Percentiles rank a stretch among this genome's conserved stretches.
Evolutionary conservation across 2,329 filamentous ascomycete genomes (phyloP).

Genomic region (Bipolaris bicolor): DNA sequence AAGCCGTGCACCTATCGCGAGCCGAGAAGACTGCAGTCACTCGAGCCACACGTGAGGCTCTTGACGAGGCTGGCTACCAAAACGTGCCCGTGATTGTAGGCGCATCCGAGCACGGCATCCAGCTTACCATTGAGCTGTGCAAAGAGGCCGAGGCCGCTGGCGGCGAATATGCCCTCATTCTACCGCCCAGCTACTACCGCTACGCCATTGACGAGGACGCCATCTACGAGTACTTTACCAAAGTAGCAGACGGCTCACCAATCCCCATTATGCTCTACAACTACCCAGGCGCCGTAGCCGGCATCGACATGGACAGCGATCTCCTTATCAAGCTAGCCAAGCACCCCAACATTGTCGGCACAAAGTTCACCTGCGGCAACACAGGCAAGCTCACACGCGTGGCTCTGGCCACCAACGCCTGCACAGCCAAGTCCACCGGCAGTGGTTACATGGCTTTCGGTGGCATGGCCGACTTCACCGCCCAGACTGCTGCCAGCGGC

Average conservation of each 20-base stretch:
- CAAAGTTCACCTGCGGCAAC: constrained; percentile 91
- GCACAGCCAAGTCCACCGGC: constrained; percentile 62
- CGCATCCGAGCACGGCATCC: constrained; percentile 80
- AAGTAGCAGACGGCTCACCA: constrained; percentile 76
- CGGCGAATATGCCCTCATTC: constrained; percentile 78
- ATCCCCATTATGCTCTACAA: constrained; percentile 88
- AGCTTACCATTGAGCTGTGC: constrained; percentile 77
- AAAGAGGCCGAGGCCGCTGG: constrained; percentile 70
- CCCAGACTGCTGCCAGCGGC: constrained; percentile 79
- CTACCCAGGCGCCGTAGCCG: constrained; percentile 85
- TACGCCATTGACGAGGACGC: constrained; percentile 75
- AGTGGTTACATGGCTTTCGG: constrained; percentile 80
- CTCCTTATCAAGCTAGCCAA: constrained; percentile 78
- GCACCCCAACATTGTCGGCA: constrained; percentile 84
- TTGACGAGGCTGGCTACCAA: constrained; percentile 79
- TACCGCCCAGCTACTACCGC: constrained; percentile 85
- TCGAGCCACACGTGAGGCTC: constrained; percentile 76
- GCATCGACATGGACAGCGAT: constrained; percentile 89
- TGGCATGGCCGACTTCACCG: constrained; percentile 85
- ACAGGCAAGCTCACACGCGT: constrained; percentile 88
- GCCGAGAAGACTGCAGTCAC: constrained; percentile 79
- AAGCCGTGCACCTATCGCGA: constrained; percentile 82
- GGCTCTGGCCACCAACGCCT: constrained; percentile 72
- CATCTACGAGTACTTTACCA: constrained; percentile 74
- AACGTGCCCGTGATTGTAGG: constrained; percentile 82